These are phyloP conservation scores for Solanum acaule DNA, from an alignment of 257 asterid species.

Conservation along the genomic window DNA sequence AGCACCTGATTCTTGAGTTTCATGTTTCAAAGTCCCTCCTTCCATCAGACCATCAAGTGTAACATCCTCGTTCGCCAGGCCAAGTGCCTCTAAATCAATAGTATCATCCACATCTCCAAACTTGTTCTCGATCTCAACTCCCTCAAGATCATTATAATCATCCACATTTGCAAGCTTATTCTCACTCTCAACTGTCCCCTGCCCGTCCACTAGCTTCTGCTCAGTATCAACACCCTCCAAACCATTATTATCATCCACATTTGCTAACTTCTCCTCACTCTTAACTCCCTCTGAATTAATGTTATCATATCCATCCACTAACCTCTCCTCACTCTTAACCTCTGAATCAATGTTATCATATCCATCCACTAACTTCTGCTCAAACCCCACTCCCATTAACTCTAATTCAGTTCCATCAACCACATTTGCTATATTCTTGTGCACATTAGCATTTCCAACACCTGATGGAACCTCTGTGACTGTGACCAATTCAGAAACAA, in stretches of 20 bases:
- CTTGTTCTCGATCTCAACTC: not conserved
- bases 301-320: not conserved
- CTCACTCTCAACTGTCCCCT: not conserved
- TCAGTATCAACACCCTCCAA: not conserved
- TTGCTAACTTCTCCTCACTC: not conserved
- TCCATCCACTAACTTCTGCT: not conserved
- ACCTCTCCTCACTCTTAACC: not conserved
- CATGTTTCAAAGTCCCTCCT: constrained; percentile 2
- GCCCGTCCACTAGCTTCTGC: not conserved
- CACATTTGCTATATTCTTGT: not conserved
- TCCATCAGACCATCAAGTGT: constrained; percentile 9
- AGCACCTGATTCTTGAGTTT: constrained; percentile 8
- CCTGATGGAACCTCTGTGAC: not conserved
- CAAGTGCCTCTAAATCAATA: not conserved
- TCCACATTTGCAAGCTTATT: not conserved
- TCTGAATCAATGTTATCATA: not conserved
- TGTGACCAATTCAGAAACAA: constrained; percentile 5
- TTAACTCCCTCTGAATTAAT: not conserved
- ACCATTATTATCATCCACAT: not conserved
- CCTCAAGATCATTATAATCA: not conserved
- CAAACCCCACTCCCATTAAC: not conserved
- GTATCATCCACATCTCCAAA: constrained; percentile 3
- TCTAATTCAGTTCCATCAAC: not conserved
- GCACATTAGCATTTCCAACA: not conserved
- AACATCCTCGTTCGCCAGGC: constrained; percentile 10